These are phyloP conservation scores for Saccharomyces eubayanus DNA, from an alignment of 805 yeast genomes.

Conservation along the genomic window DNA sequence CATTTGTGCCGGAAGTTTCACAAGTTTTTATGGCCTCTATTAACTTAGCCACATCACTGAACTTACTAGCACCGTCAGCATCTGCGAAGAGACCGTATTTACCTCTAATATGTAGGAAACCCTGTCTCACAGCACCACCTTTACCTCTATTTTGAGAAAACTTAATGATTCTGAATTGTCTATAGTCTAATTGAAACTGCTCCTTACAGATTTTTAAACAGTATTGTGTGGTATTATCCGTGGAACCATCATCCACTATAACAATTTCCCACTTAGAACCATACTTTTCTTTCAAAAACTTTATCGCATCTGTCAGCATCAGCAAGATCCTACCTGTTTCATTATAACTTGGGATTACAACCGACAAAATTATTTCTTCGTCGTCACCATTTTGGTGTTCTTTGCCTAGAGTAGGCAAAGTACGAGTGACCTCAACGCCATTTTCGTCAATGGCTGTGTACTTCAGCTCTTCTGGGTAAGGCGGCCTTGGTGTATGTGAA, in stretches of 20 bases:
- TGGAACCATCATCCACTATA: slow-evolving; percentile 87
- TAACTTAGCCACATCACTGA: slow-evolving; percentile 56
- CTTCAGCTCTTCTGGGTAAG: slow-evolving; percentile 43
- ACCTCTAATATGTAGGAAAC: slow-evolving; percentile 70
- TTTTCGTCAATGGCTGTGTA: slow-evolving; percentile 43
- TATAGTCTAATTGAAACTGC: slow-evolving; percentile 43
- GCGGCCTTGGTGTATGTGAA: slow-evolving; percentile 56
- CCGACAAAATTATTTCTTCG: slow-evolving; percentile 47
- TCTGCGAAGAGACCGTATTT: slow-evolving; percentile 78
- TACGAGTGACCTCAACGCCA: slow-evolving; percentile 25
- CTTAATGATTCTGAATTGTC: slow-evolving; percentile 59
- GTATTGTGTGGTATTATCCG: slow-evolving; percentile 66
- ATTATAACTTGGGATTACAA: slow-evolving; percentile 90
- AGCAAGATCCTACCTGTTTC: slow-evolving; percentile 63
- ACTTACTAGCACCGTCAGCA: slow-evolving; percentile 93
- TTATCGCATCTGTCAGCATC: slow-evolving; percentile 67
- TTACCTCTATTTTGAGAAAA: slow-evolving; percentile 79
- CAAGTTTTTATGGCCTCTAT: slow-evolving; percentile 34
- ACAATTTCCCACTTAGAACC: slow-evolving; percentile 50
- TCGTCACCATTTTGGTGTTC: slow-evolving; percentile 15
- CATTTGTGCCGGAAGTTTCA: slow-evolving; percentile 13
- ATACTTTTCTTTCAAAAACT: slow-evolving; percentile 37
- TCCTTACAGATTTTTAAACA: slow-evolving; percentile 52
- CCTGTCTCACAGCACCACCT: slow-evolving; percentile 95
- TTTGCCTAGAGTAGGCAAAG: slow-evolving; percentile 17